phyloP scores from a whole-genome alignment of 2,329 filamentous ascomycete genomes.

The Clonostachys sp. region DNA sequence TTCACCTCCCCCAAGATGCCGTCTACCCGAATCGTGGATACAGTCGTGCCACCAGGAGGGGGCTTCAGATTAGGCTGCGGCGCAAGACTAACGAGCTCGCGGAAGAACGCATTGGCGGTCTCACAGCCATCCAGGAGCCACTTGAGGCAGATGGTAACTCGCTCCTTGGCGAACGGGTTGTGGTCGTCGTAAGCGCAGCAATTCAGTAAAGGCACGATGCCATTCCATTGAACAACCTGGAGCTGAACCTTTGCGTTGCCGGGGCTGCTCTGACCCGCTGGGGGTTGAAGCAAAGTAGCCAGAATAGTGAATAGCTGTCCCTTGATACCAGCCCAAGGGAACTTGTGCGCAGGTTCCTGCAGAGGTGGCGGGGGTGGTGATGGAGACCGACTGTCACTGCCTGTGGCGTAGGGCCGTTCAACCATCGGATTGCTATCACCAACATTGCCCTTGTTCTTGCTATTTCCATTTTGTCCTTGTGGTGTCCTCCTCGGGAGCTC shows the following conservation, averaged over 20 bases:
- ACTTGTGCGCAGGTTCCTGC: conserved; percentile 61
- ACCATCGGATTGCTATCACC: conserved; percentile 37
- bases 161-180: conserved; percentile 91
- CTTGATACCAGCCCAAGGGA: conserved; percentile 73
- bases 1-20: conserved; percentile 53
- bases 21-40: conserved; percentile 45
- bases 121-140: conserved; percentile 73
- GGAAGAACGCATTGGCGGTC: conserved; percentile 67
- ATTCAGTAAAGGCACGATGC: conserved; percentile 81
- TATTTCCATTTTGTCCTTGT: not conserved
- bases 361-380: conserved; percentile 38
- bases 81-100: conserved; percentile 50
- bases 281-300: conserved; percentile 84
- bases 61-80: conserved; percentile 31
- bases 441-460: conserved; percentile 7
- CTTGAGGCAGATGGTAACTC: conserved; percentile 83
- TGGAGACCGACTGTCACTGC: conserved; percentile 12
- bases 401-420: conserved; percentile 56
- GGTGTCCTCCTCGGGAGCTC: conserved; percentile 22
- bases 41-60: conserved; percentile 23
- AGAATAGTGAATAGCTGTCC: conserved; percentile 89
- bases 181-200: conserved; percentile 90
- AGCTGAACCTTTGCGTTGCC: conserved; percentile 75
- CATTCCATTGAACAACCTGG: conserved; percentile 80
- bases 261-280: conserved; percentile 52